Evolutionary conservation across 441 rosid species (phyloP).

Genomic region (Erysimum cheiri): DNA sequence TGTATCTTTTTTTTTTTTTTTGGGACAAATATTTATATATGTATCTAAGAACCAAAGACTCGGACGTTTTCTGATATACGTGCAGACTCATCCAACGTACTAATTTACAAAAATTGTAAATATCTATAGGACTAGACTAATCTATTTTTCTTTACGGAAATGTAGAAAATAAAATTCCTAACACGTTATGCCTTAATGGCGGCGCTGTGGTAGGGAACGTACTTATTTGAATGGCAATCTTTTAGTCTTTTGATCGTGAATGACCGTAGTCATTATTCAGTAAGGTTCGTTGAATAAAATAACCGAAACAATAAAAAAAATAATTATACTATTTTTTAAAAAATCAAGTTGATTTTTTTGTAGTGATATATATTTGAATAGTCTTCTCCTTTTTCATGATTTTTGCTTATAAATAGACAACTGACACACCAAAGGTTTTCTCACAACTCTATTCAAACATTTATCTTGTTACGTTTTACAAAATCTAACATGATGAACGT

Average conservation of each 20-base stretch:
- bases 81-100: background rate
- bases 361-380: background rate
- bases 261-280: too few relatives aligned
- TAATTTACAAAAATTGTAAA: background rate
- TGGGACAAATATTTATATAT: too few relatives aligned
- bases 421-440: background rate
- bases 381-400: background rate
- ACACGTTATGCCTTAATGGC: background rate
- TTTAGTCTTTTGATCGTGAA: too few relatives aligned
- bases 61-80: background rate
- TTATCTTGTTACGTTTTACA: background rate
- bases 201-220: background rate
- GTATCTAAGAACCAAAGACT: background rate
- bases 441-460: conserved; percentile 1
- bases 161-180: background rate
- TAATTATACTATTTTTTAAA: too few relatives aligned
- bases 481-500: conserved; percentile 21
- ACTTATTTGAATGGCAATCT: background rate
- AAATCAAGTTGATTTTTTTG: background rate
- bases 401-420: conserved; percentile 21
- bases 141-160: background rate
- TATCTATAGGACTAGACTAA: background rate
- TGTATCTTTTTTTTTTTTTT: too few relatives aligned
- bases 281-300: too few relatives aligned
- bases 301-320: too few relatives aligned